Conservation (phyloP, 441 rosid genomes). For the Populus hybrid region DNA sequence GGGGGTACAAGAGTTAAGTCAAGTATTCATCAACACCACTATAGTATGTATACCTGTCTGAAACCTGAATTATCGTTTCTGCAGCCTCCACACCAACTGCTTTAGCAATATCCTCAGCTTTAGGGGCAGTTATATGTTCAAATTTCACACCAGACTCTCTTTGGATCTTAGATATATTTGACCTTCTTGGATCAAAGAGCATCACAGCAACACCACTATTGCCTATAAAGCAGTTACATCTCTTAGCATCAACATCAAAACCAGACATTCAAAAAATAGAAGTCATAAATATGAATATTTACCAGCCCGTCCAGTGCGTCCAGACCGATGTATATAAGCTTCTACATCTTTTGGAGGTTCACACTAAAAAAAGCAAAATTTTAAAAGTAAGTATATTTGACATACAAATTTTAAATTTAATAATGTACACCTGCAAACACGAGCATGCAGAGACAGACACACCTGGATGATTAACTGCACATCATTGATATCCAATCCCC, state of each 20-base stretch:
- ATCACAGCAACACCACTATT: slow-evolving; percentile 91
- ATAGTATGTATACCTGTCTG: slow-evolving; percentile 59
- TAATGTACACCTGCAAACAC: background rate
- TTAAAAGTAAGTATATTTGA: slow-evolving; percentile 4
- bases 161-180: slow-evolving; percentile 63
- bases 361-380: slow-evolving; percentile 41
- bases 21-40: background rate
- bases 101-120: slow-evolving; percentile 75
- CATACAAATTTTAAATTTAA: background rate
- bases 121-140: slow-evolving; percentile 80
- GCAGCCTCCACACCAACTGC: slow-evolving; percentile 81
- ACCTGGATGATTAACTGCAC: slow-evolving; percentile 98
- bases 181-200: slow-evolving; percentile 79
- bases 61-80: slow-evolving; percentile 60
- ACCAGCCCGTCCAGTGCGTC: slow-evolving; percentile 98
- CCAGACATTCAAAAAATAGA: background rate
- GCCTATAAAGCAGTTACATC: slow-evolving; percentile 37
- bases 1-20: background rate
- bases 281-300: background rate
- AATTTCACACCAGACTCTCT: slow-evolving; percentile 85
- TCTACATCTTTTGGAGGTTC: slow-evolving; percentile 98
- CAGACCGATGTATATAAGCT: slow-evolving; percentile 95
- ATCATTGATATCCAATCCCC: slow-evolving; percentile 93
- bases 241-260: slow-evolving; percentile 17
- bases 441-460: background rate